Evolutionary conservation across 257 asterid genomes (phyloP), one percentile per base, ranked within the genome.

Genomic region (Ajuga chamaepitys): DNA sequence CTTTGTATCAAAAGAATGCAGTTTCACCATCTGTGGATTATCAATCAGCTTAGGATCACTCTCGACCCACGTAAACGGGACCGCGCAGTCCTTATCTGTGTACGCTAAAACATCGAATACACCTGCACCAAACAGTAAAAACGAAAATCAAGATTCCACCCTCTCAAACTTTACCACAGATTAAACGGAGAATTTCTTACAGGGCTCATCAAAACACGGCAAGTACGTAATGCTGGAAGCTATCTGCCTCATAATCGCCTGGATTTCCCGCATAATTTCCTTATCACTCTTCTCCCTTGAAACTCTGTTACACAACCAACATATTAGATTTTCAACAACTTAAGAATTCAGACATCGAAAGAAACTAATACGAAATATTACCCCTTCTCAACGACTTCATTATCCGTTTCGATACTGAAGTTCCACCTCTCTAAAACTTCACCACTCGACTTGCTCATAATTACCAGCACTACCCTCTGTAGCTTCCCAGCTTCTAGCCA

Each of bases 351-450:
- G 21, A 28, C 5, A 57, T 25, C 8, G 17, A 44, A 44, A 14
- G 28, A 51, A 67, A 12, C 2, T 3, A 51, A 40, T 56, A 32
- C 58, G 4, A 9, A 22, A 58, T 8, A 67, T 80, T 89, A 93
- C 96, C 98, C 97, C 61, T 79, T 85, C n/a, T 89, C 94, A 6
- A 89, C 89, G 32, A 93, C 97, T 68, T 89, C 98, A 0, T 70
- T 63, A 30, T 93, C 96, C 3, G 95, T 86, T 72, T 93, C 96
- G 22, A 89, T 81, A 41, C 91, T 85, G 83, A 87, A 93, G 78
- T 93, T 92, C 97, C 97, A 93, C 86, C 98, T 89, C 85, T 92
- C 97, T 41, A 93, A 62, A 53, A 93, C 98, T 66, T 93, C 98
- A 66, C 91, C 86, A 37, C 74, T 84, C 18, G 80, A 81, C 79